phyloP scores from a whole-genome alignment of 2,329 filamentous ascomycete species.

The Teratosphaeria nubilosa region DNA sequence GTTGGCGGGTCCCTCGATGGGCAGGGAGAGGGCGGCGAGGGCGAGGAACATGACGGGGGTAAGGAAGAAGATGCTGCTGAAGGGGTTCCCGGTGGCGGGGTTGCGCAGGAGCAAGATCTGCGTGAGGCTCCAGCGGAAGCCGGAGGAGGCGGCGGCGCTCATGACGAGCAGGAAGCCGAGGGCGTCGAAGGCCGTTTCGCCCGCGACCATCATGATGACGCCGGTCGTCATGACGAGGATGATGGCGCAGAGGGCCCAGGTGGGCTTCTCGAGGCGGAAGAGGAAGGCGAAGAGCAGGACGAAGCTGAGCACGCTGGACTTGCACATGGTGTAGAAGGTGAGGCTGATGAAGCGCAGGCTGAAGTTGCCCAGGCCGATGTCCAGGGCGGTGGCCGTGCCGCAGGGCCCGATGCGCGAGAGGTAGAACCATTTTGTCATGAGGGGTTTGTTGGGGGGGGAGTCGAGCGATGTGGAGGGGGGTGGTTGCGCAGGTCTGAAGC shows the following conservation, averaged over 20 bases:
- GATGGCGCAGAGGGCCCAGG: conserved; percentile 73
- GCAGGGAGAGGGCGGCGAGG: conserved; percentile 68
- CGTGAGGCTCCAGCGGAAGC: conserved; percentile 96
- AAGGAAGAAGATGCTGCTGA: conserved; percentile 95
- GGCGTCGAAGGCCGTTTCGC: conserved; percentile 79
- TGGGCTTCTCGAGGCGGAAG: conserved; percentile 82
- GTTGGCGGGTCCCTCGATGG: conserved; percentile 67
- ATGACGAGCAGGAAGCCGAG: conserved; percentile 89
- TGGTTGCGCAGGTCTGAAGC: conserved; percentile 55
- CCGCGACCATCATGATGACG: conserved; percentile 96
- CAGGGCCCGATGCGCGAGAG: conserved; percentile 85
- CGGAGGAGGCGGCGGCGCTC: conserved; percentile 84
- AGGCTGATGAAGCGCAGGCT: conserved; percentile 92
- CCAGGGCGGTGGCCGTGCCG: conserved; percentile 82
- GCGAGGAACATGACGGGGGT: conserved; percentile 91
- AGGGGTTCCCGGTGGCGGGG: conserved; percentile 89
- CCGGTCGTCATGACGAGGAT: conserved; percentile 87
- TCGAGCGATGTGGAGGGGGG: not conserved
- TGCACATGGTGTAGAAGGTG: conserved; percentile 99
- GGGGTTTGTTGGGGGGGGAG: conserved; percentile 24
- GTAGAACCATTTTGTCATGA: conserved; percentile 87
- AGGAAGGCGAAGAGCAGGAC: conserved; percentile 91
- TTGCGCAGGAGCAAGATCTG: conserved; percentile 91
- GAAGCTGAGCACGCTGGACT: conserved; percentile 90
- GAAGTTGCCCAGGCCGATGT: conserved; percentile 93